Conservation (phyloP, 768 basidiomycete genomes). For the Rhizopogon vulgaris region DNA sequence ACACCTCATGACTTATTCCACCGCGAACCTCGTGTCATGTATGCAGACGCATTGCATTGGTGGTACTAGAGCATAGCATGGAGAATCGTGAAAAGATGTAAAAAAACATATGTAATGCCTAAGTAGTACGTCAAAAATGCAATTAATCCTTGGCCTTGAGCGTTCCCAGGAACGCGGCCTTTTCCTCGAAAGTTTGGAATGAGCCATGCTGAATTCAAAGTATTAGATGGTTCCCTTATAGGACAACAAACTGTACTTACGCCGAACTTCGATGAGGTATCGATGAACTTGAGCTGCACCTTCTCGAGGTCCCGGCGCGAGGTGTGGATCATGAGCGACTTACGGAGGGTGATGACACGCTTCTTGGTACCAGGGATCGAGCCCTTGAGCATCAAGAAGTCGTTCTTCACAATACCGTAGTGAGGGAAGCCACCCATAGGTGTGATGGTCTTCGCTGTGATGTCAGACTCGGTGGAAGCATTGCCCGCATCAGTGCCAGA, state of each 20-base stretch:
- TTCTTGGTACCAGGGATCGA: slow-evolving; percentile 95
- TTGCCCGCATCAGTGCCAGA: slow-evolving; percentile 70
- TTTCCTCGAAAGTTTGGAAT: slow-evolving; percentile 97
- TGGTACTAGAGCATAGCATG: slow-evolving; percentile 34
- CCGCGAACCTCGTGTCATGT: background rate
- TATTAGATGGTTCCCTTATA: background rate
- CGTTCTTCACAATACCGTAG: slow-evolving; percentile 98
- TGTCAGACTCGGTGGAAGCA: slow-evolving; percentile 91
- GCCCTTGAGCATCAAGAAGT: slow-evolving; percentile 96
- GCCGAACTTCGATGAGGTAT: slow-evolving; percentile 96
- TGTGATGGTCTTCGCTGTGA: slow-evolving; percentile 89
- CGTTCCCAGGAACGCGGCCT: slow-evolving; percentile 88
- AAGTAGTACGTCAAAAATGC: slow-evolving; percentile 31
- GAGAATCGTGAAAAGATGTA: slow-evolving; percentile 28
- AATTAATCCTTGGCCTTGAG: slow-evolving; percentile 78
- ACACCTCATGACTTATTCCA: background rate
- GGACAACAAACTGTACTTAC: slow-evolving; percentile 41
- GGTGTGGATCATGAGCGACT: slow-evolving; percentile 95
- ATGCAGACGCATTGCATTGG: slow-evolving; percentile 21
- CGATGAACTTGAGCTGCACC: slow-evolving; percentile 97
- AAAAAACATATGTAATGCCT: slow-evolving; percentile 27
- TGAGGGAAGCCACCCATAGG: slow-evolving; percentile 99
- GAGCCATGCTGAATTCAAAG: slow-evolving; percentile 66
- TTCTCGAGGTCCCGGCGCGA: slow-evolving; percentile 96
- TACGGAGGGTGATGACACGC: slow-evolving; percentile 95